phyloP scores from a whole-genome alignment of 108 stramenopile genomes.

The Skeletonema costatum region DNA sequence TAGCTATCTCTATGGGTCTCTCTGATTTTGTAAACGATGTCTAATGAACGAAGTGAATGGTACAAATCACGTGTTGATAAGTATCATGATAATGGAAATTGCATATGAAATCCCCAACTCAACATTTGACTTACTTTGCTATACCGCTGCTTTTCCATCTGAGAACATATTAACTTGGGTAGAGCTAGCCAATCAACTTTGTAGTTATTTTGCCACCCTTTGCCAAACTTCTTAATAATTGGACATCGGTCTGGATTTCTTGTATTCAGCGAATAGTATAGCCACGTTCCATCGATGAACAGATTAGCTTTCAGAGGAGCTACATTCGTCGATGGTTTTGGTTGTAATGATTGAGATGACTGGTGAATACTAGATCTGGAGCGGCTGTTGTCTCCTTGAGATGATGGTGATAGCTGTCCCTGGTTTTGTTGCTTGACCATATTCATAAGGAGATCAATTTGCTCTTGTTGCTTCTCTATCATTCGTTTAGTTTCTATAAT shows the following conservation, averaged over 20 bases:
- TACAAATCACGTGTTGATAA: background rate
- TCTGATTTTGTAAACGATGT: conserved; percentile 37
- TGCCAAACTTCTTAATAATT: conserved; percentile 66
- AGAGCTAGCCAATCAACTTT: conserved; percentile 70
- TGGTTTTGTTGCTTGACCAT: conserved; percentile 34
- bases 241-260: conserved; percentile 51
- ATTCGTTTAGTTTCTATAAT: conserved; percentile 44
- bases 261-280: conserved; percentile 78
- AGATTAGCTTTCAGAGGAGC: conserved; percentile 84
- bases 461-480: conserved; percentile 61
- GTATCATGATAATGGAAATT: background rate
- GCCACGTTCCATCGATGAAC: conserved; percentile 92
- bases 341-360: conserved; percentile 2
- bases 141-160: conserved; percentile 58
- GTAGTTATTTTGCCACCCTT: conserved; percentile 67
- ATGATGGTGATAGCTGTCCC: conserved; percentile 14
- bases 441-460: conserved; percentile 56
- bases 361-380: background rate
- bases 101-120: background rate
- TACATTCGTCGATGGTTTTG: conserved; percentile 31
- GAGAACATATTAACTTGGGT: conserved; percentile 63
- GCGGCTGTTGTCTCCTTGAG: background rate
- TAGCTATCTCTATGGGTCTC: conserved; percentile 79
- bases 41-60: background rate
- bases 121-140: conserved; percentile 25